Evolutionary conservation across 2,329 filamentous ascomycete genomes (phyloP).

Genomic region (Nemania serpens): DNA sequence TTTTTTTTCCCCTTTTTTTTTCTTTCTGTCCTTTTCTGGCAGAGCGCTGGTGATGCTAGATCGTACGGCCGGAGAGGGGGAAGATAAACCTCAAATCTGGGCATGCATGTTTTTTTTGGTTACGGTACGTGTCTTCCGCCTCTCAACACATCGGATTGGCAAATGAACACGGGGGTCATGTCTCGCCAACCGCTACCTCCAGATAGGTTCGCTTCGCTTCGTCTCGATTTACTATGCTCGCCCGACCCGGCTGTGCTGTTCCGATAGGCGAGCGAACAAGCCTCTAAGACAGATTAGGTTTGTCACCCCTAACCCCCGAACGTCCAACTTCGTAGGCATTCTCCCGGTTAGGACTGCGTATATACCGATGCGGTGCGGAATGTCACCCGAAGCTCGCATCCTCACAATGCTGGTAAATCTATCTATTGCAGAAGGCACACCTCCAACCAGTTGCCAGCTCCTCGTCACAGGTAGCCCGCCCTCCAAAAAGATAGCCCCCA

Average conservation of each 20-base stretch:
- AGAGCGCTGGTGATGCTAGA: neutral
- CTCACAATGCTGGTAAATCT: neutral
- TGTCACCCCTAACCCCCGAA: neutral
- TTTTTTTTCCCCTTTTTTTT: neutral
- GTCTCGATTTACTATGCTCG: neutral
- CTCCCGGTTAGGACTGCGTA: neutral
- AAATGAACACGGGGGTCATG: neutral
- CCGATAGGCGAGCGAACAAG: conserved; percentile 3
- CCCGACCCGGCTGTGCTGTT: conserved; percentile 4
- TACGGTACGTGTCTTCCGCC: conserved; percentile 14
- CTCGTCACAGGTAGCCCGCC: neutral
- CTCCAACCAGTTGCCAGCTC: no score
- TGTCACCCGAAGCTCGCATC: neutral
- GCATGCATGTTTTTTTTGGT: neutral
- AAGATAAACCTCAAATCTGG: neutral
- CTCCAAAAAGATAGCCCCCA: no score
- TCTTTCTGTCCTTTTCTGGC: neutral
- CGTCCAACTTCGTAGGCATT: neutral
- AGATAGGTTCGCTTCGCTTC: neutral
- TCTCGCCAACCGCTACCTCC: no score
- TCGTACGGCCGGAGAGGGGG: neutral
- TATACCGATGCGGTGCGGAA: neutral
- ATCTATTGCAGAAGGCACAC: neutral
- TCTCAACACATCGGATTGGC: neutral
- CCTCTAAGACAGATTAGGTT: neutral